Evolutionary conservation across 257 asterid genomes (phyloP).

Genomic region (Solanum chmielewskii): DNA sequence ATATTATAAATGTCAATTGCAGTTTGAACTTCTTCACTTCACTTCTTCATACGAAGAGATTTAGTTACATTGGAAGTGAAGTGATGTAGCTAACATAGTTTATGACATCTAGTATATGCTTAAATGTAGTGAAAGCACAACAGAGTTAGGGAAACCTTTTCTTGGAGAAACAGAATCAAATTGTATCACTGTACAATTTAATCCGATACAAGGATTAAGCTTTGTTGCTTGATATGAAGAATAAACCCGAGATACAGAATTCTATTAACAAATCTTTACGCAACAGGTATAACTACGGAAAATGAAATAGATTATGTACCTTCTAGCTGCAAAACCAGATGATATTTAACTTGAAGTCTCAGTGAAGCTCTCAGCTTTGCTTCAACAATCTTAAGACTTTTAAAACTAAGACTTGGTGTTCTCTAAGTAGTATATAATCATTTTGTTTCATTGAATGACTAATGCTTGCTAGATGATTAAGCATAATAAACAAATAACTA

Average conservation of each 20-base stretch:
- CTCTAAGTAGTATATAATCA: background rate
- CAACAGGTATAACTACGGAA: background rate
- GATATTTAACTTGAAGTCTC: conserved; percentile 47
- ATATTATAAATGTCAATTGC: no score
- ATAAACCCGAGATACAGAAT: background rate
- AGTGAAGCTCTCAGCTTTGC: conserved; percentile 33
- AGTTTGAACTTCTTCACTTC: background rate
- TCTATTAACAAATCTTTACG: background rate
- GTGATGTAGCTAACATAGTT: background rate
- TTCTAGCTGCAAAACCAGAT: conserved; percentile 74
- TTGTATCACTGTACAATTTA: background rate
- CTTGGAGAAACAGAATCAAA: background rate
- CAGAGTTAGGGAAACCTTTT: background rate
- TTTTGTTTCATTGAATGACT: background rate
- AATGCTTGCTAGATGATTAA: background rate
- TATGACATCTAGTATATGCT: background rate
- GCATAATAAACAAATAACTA: background rate
- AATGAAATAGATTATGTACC: conserved; percentile 21
- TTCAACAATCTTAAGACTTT: background rate
- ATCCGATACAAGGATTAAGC: no score
- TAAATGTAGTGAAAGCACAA: background rate
- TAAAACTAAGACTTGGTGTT: no score
- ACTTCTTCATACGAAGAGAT: background rate
- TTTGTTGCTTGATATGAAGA: background rate
- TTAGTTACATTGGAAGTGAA: background rate